These are phyloP conservation scores for Backusella parvicylindrica DNA, from an alignment of 192 early-diverging fungal genomes.

Conservation along the genomic window DNA sequence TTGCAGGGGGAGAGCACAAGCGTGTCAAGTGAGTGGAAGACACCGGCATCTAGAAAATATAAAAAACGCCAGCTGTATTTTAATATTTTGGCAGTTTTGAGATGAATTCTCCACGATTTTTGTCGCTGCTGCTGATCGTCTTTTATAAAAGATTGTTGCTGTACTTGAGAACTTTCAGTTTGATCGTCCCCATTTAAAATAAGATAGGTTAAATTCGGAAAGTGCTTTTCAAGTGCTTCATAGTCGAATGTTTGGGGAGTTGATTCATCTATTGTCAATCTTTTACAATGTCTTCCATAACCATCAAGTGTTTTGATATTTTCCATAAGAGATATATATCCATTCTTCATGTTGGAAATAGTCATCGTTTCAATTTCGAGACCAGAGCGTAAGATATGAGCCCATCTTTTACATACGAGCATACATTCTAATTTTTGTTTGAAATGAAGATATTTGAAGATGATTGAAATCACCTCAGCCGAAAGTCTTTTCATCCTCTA, in stretches of 20 bases:
- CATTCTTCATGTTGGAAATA: neutral
- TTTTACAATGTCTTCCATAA: neutral
- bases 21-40: neutral
- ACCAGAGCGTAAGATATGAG: neutral
- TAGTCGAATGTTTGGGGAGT: neutral
- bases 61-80: neutral
- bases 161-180: neutral
- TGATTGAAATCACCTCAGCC: neutral
- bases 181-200: neutral
- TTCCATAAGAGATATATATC: neutral
- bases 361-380: neutral
- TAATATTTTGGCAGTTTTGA: neutral
- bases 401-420: neutral
- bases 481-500: constrained; percentile 1
- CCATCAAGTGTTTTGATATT: neutral
- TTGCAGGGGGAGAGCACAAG: neutral
- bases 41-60: neutral
- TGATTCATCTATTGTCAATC: neutral
- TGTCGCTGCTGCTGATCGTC: neutral
- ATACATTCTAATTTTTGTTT: neutral
- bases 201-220: neutral
- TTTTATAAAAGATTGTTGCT: neutral
- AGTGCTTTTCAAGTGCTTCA: neutral
- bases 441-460: neutral
- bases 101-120: neutral